Base-by-base conservation (phyloP, 2,329 filamentous ascomycete species). In the Xenoacremonium recifei region DNA sequence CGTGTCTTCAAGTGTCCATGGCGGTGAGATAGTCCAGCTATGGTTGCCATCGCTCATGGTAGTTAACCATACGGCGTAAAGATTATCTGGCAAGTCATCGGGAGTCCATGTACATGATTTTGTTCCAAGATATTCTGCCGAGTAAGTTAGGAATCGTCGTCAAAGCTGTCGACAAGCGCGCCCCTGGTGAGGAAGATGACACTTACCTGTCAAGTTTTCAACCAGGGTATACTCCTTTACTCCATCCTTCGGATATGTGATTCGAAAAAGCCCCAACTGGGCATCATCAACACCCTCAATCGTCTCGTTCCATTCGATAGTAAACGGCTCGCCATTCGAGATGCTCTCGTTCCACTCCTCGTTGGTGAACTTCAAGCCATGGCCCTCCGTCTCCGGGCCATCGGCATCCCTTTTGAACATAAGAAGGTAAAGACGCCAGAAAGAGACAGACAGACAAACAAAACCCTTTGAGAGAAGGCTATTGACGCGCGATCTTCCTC, bases 291-390 rank as follows among this genome's bases (percentile, higher is more conserved):
- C 37, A 15, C 45, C 47, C 15, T 45, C 45, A 11, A 63, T 35
- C 3, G 55, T 57, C 34, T 58, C 49, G 45, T 65, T 63, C 62
- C 62, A 65, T 20, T 42, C 40, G 32, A 65, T 44, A 3, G 47
- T 56, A 39, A 62, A 61, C 2, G 44, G 43, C 21, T 55, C 44
- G n/a, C 54, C 60, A 34, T 63, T 64, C 20, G 57, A 51, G 10
- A 65, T 63, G 42, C 54, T 65, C 13, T 58, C 56, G 50, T 65
- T 65, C 60, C 62, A 65, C 15, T 58, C 51, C 21, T 60, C 52
- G 40, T 65, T 65, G 17, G 58, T 46, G 38, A 65, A 65, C 7
- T 46, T 59, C 18, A 64, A 49, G 31, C 60, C 57, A 30, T 61
- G 51, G 32, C 51, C 54, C n/a, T 44, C 47, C n/a, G 40, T 32